These are phyloP conservation scores for Anastatica hierochuntica DNA, from an alignment of 345 rosid genomes.

Conservation along the genomic window DNA sequence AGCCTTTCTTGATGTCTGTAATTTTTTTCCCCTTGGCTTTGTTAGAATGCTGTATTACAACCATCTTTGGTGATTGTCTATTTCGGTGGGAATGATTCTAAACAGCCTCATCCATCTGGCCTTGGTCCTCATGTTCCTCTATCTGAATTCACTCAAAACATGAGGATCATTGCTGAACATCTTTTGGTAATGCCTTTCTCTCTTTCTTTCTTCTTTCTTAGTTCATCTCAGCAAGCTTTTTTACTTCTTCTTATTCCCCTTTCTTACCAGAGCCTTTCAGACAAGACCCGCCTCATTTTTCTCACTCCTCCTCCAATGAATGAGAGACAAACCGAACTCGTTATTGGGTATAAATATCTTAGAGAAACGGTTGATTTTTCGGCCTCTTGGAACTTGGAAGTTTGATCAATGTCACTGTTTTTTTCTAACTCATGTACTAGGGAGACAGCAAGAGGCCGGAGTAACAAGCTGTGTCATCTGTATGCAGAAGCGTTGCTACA, in stretches of 20 bases:
- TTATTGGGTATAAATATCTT: slow-evolving; percentile 22
- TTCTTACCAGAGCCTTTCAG: slow-evolving; percentile 61
- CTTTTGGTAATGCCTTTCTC: slow-evolving; percentile 46
- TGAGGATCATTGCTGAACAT: slow-evolving; percentile 62
- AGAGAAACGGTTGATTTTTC: no score
- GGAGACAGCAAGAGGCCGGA: slow-evolving; percentile 29
- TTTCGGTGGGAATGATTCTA: slow-evolving; percentile 91
- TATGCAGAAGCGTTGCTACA: slow-evolving; percentile 66
- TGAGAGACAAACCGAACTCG: slow-evolving; percentile 31
- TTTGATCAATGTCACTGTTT: no score
- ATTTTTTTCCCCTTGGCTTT: neutral
- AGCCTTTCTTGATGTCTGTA: neutral
- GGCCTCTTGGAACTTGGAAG: no score
- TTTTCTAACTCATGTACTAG: slow-evolving; percentile 10
- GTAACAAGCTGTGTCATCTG: slow-evolving; percentile 45
- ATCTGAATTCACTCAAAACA: slow-evolving; percentile 57
- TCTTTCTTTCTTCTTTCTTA: neutral
- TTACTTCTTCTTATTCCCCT: neutral
- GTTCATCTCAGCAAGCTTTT: no score
- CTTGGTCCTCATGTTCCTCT: slow-evolving; percentile 85
- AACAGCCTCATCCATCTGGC: slow-evolving; percentile 49
- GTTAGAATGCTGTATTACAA: slow-evolving; percentile 54
- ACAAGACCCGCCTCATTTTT: slow-evolving; percentile 50
- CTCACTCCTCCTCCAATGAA: slow-evolving; percentile 70
- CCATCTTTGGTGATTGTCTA: slow-evolving; percentile 86